Evolutionary conservation across 1,139 yeast species (phyloP).

Genomic region (Geotrichum candidum): DNA sequence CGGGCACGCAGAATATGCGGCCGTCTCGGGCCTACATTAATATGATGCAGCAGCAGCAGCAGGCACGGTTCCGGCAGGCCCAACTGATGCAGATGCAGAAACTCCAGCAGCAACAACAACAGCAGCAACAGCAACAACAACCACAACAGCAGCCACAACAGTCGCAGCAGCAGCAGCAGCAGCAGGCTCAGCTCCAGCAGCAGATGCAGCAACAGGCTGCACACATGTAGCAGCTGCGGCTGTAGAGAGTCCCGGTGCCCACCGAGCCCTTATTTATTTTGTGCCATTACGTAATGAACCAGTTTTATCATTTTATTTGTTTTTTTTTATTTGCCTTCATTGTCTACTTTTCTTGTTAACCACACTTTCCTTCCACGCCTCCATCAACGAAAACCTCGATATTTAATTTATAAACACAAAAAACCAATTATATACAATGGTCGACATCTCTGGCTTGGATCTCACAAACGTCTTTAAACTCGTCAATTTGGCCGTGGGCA

Average conservation of each 20-base stretch:
- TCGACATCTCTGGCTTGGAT: slow-evolving; percentile 24
- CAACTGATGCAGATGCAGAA: slow-evolving; percentile 19
- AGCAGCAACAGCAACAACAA: slow-evolving; percentile 18
- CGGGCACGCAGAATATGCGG: slow-evolving; percentile 30
- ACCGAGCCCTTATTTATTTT: background rate
- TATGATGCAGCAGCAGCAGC: slow-evolving; percentile 25
- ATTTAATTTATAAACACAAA: background rate
- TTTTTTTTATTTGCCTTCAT: background rate
- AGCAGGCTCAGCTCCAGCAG: slow-evolving; percentile 24
- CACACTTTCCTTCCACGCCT: background rate
- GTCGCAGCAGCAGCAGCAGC: slow-evolving; percentile 25
- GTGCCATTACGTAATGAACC: background rate
- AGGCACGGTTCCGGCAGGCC: slow-evolving; percentile 18
- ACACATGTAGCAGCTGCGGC: background rate
- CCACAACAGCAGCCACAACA: slow-evolving; percentile 10
- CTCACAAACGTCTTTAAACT: slow-evolving; percentile 50
- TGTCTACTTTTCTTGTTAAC: background rate
- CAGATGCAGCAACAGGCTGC: slow-evolving; percentile 14
- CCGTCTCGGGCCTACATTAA: slow-evolving; percentile 32
- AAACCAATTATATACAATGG: slow-evolving; percentile 14
- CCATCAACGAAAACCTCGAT: background rate
- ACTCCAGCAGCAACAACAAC: slow-evolving; percentile 24
- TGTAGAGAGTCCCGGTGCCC: background rate
- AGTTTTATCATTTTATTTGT: background rate
- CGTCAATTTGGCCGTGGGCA: slow-evolving; percentile 60